These are phyloP conservation scores for Thozetella sp. DNA, from an alignment of 495 filamentous ascomycete genomes.

Conservation along the genomic window DNA sequence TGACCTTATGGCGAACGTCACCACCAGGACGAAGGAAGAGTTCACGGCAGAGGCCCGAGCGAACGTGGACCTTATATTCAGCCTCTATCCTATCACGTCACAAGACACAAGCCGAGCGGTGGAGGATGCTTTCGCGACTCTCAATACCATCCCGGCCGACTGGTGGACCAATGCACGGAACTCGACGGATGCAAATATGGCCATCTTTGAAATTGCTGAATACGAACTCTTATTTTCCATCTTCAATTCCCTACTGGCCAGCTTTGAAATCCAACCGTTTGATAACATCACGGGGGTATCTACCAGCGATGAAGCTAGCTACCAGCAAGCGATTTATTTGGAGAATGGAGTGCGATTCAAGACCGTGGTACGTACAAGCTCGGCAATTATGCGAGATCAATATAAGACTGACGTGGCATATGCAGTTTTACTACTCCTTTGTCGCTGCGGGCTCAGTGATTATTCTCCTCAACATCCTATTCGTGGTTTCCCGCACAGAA, in stretches of 20 bases:
- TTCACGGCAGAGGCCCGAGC: constrained; percentile 6
- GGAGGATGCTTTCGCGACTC: constrained; percentile 14
- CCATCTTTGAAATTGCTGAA: background rate
- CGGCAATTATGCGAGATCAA: background rate
- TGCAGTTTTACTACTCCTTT: constrained; percentile 45
- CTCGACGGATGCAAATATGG: background rate
- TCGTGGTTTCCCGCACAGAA: constrained; percentile 27
- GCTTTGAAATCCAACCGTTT: constrained; percentile 22
- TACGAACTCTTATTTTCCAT: constrained; percentile 1
- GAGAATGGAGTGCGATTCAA: constrained; percentile 42
- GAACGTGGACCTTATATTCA: constrained; percentile 17
- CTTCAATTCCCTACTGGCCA: constrained; percentile 19
- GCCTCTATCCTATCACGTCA: constrained; percentile 22
- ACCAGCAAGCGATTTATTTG: background rate
- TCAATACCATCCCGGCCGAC: background rate
- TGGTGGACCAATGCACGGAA: too few relatives aligned
- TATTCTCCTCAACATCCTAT: constrained; percentile 39
- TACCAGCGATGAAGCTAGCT: constrained; percentile 6
- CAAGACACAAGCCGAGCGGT: constrained; percentile 12
- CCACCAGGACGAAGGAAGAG: background rate
- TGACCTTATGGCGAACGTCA: background rate
- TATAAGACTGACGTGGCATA: too few relatives aligned
- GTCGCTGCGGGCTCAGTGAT: constrained; percentile 43
- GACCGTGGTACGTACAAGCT: constrained; percentile 25
- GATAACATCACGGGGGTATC: constrained; percentile 4